Evolutionary conservation across 441 rosid species (phyloP), one percentile per base, ranked within the genome.

Genomic region (Raphanus hybrid): DNA sequence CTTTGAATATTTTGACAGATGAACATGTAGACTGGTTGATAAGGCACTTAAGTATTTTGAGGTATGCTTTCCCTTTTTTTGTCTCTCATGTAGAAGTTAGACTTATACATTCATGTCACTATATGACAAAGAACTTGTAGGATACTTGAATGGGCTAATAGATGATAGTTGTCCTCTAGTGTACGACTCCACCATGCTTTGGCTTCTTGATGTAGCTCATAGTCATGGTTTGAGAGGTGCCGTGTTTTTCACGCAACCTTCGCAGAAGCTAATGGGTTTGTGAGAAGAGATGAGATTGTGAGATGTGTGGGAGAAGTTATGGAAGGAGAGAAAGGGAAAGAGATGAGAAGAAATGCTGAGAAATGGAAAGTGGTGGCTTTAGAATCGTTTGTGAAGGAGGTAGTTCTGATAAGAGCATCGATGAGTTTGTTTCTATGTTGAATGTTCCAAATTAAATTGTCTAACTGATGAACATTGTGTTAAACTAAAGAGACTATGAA

Each of bases 361-460:
- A 16, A 16, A 1, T 88, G 87, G 87, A 86, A 64, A 54, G 73
- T 78, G 32, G 81, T 87, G 75, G 88, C 91, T 32, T 20, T 55
- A 3, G 80, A 82, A 32, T 86, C 90, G 45, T 82, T n/a, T 63
- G 76, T 34, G 69, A 78, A 62, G 90, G 85, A 18, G 91, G 90
- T 23, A 83, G 73, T 16, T 37, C 43, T 37, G 43, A 37, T 37
- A 37, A 37, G 43, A 37, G 43, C 43, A 37, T 37, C 43, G 11
- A 85, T 23, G 26, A 23, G 26, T 23, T 23, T 23, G 26, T 23
- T 23, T 23, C 26, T 23, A 23, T 23, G 26, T 23, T 23, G 26
- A 23, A 23, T 23, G 2, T 23, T 23, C 2, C 26, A 23, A 23
- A 23, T 23, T 23, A 23, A 23, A 23, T 23, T 23, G 26, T 23